Evolutionary conservation across 129 eudicot species (phyloP), one percentile per base, ranked within the genome.

Genomic region (Dittrichia graveolens): DNA sequence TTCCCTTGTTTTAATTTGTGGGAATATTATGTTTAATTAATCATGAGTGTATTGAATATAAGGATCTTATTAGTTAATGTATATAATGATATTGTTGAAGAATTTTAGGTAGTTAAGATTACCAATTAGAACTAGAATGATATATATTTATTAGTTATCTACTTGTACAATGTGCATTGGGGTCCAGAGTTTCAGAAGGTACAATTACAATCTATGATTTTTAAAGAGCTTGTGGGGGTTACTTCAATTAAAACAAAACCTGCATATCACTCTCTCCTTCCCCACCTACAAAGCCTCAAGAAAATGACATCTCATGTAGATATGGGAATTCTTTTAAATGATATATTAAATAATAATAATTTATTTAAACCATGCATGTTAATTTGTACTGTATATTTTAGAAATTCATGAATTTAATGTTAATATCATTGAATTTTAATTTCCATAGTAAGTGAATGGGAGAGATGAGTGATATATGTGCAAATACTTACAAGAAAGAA

Each of bases 241-340:
- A 60, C 58, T 78, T 78, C 72, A 63, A 69, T 70, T 69, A 78
- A 69, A 78, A 63, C 70, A 69, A 67, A 78, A 69, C 71, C 81
- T 70, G 63, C 76, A 78, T 49, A 77, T 61, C 77, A 70, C 76
- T 24, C 55, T 69, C 79, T 35, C 73, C 73, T 53, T 67, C 79
- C 62, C 79, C 39, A 75, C 79, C 79, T 75, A 65, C 54, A 41
- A 57, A 64, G 61, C 75, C 81, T 70, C 81, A 77, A 69, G 81
- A 78, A 71, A 69, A 78, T 52, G 81, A 78, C 81, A n/a, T 69
- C 42, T 69, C 81, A 46, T 78, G 50, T 44, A 50, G 35, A 61
- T 50, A 24, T 24, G 31, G 77, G 44, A 52, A 78, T 69, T 61
- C 39, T 41, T 14, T 52, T 8, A 18, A 41, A 15, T 49, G 54